Conservation (phyloP, 306 rosid genomes). For the Rosa lucieae region DNA sequence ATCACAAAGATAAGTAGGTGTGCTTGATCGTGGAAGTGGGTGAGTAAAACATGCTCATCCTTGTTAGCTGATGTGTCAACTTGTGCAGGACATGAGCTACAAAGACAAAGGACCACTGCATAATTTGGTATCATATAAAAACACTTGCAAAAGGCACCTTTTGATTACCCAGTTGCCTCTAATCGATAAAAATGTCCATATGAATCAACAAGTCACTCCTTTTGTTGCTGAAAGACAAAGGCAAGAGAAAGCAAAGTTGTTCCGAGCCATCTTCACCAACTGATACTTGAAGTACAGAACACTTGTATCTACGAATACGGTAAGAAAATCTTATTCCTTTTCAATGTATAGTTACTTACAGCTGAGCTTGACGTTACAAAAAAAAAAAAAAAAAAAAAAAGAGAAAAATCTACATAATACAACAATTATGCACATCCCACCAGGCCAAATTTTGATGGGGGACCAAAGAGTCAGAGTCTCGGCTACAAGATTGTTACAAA, state of each 20-base stretch:
- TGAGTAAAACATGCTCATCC: not conserved
- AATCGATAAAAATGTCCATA: not conserved
- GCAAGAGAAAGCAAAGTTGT: not conserved
- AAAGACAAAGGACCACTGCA: not conserved
- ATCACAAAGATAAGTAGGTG: not conserved
- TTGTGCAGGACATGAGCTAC: not conserved
- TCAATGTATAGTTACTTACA: not conserved
- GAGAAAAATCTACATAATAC: not conserved
- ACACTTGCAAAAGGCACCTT: not conserved
- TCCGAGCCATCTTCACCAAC: slow-evolving; percentile 9
- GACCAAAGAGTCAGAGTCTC: not conserved
- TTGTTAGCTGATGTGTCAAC: not conserved
- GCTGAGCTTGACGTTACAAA: not conserved
- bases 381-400: not conserved
- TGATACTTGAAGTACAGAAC: not conserved
- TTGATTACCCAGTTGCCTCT: not conserved
- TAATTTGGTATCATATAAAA: not conserved
- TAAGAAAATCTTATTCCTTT: not conserved
- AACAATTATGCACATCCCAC: slow-evolving; percentile 14
- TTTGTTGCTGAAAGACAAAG: not conserved
- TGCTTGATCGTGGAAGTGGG: not conserved
- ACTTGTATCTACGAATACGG: not conserved
- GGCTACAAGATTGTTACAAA: slow-evolving; percentile 8
- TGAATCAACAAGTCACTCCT: slow-evolving; percentile 1
- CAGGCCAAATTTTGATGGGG: slow-evolving; percentile 25